Evolutionary conservation across 192 early-diverging fungal genomes (phyloP).

Genomic region (Umbelopsis vinacea): DNA sequence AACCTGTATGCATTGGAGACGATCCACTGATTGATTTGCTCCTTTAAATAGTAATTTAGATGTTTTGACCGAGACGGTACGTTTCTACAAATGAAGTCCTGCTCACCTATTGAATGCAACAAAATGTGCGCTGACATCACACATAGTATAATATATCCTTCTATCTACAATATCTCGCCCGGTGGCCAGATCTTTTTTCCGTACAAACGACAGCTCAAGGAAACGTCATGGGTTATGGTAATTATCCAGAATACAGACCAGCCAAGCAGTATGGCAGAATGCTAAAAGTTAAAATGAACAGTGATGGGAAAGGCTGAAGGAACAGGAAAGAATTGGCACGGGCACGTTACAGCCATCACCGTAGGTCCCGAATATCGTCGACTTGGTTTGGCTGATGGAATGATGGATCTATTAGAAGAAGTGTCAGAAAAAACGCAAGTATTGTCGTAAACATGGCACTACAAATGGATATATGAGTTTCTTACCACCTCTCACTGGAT

Average conservation of each 20-base stretch:
- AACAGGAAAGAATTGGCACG: conserved; percentile 87
- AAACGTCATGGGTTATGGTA: conserved; percentile 86
- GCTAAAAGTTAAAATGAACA: conserved; percentile 17
- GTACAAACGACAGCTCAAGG: conserved; percentile 77
- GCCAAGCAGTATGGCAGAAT: neutral
- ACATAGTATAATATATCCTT: conserved; percentile 91
- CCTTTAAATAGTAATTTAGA: conserved; percentile 77
- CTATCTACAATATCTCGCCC: conserved; percentile 90
- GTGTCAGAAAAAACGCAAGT: conserved; percentile 84
- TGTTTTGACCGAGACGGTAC: conserved; percentile 91
- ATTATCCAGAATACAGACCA: neutral
- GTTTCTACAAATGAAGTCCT: neutral
- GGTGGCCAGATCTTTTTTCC: conserved; percentile 94
- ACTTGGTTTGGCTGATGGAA: conserved; percentile 83
- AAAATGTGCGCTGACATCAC: neutral
- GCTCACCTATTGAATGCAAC: neutral
- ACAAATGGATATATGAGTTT: too few relatives aligned
- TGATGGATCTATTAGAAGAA: conserved; percentile 90
- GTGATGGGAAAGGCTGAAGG: conserved; percentile 99
- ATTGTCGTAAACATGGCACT: neutral
- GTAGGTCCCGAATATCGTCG: conserved; percentile 95
- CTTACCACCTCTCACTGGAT: too few relatives aligned
- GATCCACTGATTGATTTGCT: neutral
- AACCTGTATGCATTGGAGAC: neutral
- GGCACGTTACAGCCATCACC: conserved; percentile 97